Base-by-base conservation (phyloP, 1,284 basidiomycete species). In the Moesziomyces sp. region DNA sequence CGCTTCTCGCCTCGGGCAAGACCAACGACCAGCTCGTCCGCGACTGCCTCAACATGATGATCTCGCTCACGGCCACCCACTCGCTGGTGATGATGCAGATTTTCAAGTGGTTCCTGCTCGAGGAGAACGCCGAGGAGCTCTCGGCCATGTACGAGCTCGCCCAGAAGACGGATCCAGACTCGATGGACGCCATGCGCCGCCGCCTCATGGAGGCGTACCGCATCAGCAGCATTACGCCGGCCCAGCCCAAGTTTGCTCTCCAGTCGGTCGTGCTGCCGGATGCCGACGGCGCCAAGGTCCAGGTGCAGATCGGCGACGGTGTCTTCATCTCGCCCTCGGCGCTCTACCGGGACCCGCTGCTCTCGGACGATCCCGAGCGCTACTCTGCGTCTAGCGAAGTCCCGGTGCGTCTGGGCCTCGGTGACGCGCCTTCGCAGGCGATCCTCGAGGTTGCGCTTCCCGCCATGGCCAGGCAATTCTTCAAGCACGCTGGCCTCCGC, bases 141-240 rank as follows among this genome's bases (percentile, higher is more conserved):
- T 45, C 60, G 0, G 49, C 19, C 46, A 64, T 75, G 73, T 47
- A 64, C 24, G 26, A 40, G 30, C 60, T 75, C 5, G 55, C 68
- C 7, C 64, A 58, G 45, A 56, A 54, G 48, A 52, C 49, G 50
- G 73, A 75, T 30, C 50, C 60, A 11, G 52, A 46, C 30, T 71
- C 73, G 30, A 62, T 46, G 16, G 48, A 51, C 38, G 73, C 71
- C 30, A 9, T 75, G 48, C 62, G 67, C 50, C 46, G 58, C 35
- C 57, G 67, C 53, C 26, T 74, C 48, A 54, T 74, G 62, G 72
- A 74, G 38, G 72, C 67, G 11, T 74, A 70, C 45, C 66, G 72
- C 28, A 46, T 69, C 35, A 65, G 35, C 66, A 65, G 57, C 55
- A 61, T 58, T 51, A 61, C 64, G 1, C 73, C 73, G 10, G 40